These are phyloP conservation scores for Leucocoprinus leucothites DNA, from an alignment of 768 basidiomycete genomes.

Conservation along the genomic window DNA sequence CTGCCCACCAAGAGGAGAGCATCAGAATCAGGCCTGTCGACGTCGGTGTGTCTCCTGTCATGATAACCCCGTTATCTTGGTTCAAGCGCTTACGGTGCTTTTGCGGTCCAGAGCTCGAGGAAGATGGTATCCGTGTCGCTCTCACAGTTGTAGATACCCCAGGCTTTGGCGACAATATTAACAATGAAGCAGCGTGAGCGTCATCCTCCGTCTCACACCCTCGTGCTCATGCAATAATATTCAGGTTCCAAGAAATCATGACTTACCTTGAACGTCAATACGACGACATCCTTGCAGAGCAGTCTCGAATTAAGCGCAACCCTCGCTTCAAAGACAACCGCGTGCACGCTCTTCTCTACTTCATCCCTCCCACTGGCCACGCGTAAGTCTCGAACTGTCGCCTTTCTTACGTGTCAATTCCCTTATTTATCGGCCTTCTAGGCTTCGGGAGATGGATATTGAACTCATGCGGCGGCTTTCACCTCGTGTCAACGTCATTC, in stretches of 20 bases:
- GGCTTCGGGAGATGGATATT: conserved; percentile 88
- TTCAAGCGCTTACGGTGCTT: not conserved
- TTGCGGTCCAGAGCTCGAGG: conserved; percentile 67
- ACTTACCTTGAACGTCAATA: conserved; percentile 89
- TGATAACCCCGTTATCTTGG: not conserved
- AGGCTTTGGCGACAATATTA: conserved; percentile 88
- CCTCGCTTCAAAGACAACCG: conserved; percentile 89
- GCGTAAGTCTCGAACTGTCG: conserved; percentile 45
- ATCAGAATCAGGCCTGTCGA: conserved; percentile 80
- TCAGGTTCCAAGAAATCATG: conserved; percentile 86
- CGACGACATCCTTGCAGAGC: conserved; percentile 84
- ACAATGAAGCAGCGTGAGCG: conserved; percentile 82
- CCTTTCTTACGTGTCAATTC: not conserved
- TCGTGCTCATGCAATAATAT: not conserved
- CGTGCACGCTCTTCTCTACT: conserved; percentile 85
- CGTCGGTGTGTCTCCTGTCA: conserved; percentile 53
- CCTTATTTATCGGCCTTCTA: conserved; percentile 23
- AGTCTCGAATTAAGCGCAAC: conserved; percentile 91
- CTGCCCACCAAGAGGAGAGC: conserved; percentile 73
- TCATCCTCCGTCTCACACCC: not conserved
- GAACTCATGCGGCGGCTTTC: conserved; percentile 89
- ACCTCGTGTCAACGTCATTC: conserved; percentile 91
- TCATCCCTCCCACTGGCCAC: conserved; percentile 87
- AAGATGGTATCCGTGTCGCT: conserved; percentile 87
- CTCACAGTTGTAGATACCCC: conserved; percentile 91